A percentile compares a stretch with the other conserved stretches of the same genome.
These are phyloP conservation scores for Leishmania tropica DNA, from an alignment of 208 protist species.

Conservation along the genomic window DNA sequence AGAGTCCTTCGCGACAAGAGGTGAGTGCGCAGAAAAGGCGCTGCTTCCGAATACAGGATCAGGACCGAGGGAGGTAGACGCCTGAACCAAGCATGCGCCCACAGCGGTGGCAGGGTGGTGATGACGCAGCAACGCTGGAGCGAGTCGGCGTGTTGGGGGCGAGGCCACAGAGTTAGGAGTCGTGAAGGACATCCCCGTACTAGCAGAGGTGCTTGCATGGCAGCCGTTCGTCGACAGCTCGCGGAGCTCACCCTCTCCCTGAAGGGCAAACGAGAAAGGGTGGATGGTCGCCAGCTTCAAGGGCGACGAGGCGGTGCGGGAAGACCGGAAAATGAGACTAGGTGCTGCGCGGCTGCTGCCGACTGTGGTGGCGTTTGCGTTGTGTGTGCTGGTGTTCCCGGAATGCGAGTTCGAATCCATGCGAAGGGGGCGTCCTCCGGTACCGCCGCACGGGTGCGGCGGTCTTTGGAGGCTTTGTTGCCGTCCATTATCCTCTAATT, in stretches of 20 bases:
- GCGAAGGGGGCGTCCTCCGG: not conserved
- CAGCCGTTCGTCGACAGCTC: not conserved
- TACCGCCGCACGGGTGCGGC: not conserved
- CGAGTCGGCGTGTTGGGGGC: not conserved
- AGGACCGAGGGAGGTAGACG: not conserved
- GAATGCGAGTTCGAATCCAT: not conserved
- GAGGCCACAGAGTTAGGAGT: not conserved
- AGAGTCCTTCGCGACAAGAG: not conserved
- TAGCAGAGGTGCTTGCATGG: not conserved
- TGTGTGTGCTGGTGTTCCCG: not conserved
- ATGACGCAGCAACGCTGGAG: constrained; percentile 5
- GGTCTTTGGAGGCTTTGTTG: not conserved
- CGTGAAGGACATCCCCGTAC: not conserved
- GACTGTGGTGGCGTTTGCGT: not conserved
- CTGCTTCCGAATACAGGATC: not conserved
- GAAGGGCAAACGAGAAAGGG: not conserved
- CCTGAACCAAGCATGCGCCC: not conserved
- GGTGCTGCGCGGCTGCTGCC: constrained; percentile 15
- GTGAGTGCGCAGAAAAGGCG: not conserved
- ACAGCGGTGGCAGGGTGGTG: not conserved
- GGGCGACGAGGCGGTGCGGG: constrained; percentile 17
- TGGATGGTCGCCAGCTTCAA: constrained; percentile 20
- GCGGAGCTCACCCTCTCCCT: not conserved
- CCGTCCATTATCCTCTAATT: not conserved
- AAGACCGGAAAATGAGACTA: constrained; percentile 31